Evolutionary conservation across 495 filamentous ascomycete species (phyloP), one percentile per base, ranked within the genome.

Genomic region (Lentithecium fluviatile): DNA sequence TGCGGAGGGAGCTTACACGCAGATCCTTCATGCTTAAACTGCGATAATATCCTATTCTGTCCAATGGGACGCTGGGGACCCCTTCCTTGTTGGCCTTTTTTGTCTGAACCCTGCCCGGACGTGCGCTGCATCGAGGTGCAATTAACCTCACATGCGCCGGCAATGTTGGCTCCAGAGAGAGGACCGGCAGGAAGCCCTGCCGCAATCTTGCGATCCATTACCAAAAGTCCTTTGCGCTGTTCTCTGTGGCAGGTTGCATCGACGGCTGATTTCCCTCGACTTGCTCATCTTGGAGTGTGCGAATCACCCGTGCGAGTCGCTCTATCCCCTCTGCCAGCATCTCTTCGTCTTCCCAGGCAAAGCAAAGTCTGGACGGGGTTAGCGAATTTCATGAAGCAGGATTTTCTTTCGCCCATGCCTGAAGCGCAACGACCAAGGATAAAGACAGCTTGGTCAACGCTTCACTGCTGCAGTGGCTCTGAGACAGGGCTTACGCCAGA

Each of bases 271-370:
- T 52, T 2, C 21, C 26, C 24, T 23, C 60, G 2, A 42, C 58
- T 26, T 64, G 15, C 26, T 69, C 66, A 50, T 68, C 60, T 48
- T 69, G 55, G 59, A 77, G 69, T 48, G 26, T 42, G 45, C 51
- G 49, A 37, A 83, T 57, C 32, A 83, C 80, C 29, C 66, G 68
- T 26, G 71, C 86, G 38, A 94, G 70, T 60, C 87, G 79, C 71
- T 71, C 68, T 10, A 94, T 79, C 0, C 88, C 90, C 68, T 91
- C 87, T 1, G 67, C 77, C n/a, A 95, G 61, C 50, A 79, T 73
- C n/a, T 78, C 78, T 69, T 84, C 84, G 19, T 85, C 80, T 74
- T 86, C 89, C 85, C 86, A 93, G 10, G 88, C 79, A 71, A 89
- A 91, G 60, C 86, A 89, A 7, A 95, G 8, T 43, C 56, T 43